Conservation (phyloP, 768 basidiomycete species). For the Phanerodontia chrysosporium region DNA sequence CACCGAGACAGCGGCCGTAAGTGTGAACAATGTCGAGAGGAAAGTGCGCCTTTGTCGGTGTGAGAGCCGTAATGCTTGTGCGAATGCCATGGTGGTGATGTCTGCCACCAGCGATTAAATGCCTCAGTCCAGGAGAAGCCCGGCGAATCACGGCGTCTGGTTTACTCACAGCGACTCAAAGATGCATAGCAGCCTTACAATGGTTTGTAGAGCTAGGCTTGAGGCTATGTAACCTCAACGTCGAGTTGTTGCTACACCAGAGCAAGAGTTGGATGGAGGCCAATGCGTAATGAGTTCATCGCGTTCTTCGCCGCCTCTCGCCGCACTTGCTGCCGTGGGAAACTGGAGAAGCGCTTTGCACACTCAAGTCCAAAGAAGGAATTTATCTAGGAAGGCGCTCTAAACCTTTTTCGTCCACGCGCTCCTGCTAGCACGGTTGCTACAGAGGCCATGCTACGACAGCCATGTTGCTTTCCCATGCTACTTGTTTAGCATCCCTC, state of each 20-base stretch:
- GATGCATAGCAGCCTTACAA: not conserved
- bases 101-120: not conserved
- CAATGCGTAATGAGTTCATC: not conserved
- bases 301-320: not conserved
- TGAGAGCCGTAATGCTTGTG: constrained; percentile 55
- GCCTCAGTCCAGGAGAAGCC: not conserved
- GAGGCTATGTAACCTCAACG: not conserved
- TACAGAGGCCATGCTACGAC: no score
- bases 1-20: constrained; percentile 76
- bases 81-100: constrained; percentile 48
- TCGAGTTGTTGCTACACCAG: not conserved
- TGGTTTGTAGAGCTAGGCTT: not conserved
- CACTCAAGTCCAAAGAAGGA: not conserved
- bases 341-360: not conserved
- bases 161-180: not conserved
- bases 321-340: not conserved
- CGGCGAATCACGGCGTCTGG: not conserved
- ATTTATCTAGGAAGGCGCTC: not conserved
- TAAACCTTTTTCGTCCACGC: no score
- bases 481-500: no score
- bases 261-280: not conserved
- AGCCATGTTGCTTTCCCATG: no score
- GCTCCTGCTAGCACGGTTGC: no score
- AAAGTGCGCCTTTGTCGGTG: constrained; percentile 60
- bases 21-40: constrained; percentile 73